Conservation (phyloP, 2,329 filamentous ascomycete species). For the Nothophaeocryptopus gaeumannii region DNA sequence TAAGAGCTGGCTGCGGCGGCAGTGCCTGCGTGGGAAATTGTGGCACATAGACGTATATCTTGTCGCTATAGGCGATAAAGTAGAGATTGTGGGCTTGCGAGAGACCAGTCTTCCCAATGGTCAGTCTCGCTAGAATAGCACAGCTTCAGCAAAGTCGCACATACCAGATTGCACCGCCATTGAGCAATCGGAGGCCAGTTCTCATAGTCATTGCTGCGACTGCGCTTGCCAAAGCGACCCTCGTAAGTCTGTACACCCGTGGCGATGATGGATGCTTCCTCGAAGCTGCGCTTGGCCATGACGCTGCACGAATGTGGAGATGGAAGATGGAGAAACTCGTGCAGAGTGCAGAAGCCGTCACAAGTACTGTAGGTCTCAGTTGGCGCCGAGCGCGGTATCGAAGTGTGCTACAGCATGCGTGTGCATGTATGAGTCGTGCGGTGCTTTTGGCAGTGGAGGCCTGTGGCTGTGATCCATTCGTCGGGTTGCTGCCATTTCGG, state of each 20-base stretch:
- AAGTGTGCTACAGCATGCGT: no score
- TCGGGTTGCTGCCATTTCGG: no score
- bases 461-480: neutral
- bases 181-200: conserved; percentile 28
- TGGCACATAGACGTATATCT: conserved; percentile 45
- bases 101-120: conserved; percentile 39
- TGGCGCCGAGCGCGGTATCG: neutral
- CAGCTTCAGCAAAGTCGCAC: conserved; percentile 7
- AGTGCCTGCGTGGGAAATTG: conserved; percentile 43
- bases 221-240: conserved; percentile 28
- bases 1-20: conserved; percentile 35
- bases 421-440: neutral
- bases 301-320: neutral
- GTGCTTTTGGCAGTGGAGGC: neutral
- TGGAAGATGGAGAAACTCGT: neutral
- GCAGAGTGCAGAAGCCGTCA: neutral
- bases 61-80: conserved; percentile 44
- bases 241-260: conserved; percentile 26
- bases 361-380: neutral
- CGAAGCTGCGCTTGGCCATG: conserved; percentile 22
- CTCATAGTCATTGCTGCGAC: conserved; percentile 23
- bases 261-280: conserved; percentile 24
- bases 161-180: conserved; percentile 44
- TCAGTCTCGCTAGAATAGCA: no score
- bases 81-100: conserved; percentile 49